These are phyloP conservation scores for Salix dunnii DNA, from an alignment of 345 rosid genomes.

Conservation along the genomic window DNA sequence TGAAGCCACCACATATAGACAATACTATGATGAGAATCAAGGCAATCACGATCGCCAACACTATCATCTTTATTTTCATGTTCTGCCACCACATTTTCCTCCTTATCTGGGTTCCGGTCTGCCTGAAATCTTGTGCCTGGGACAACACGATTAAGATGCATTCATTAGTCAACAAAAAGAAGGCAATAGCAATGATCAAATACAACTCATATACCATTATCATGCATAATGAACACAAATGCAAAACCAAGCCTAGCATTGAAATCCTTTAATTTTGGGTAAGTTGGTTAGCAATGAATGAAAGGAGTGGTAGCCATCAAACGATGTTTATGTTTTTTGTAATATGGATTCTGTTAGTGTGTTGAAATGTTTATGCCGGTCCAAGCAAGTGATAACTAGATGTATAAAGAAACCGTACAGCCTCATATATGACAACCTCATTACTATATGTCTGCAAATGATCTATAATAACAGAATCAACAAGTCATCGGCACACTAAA, in stretches of 20 bases:
- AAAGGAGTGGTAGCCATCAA: background rate
- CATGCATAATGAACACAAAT: background rate
- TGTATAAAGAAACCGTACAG: background rate
- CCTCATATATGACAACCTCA: background rate
- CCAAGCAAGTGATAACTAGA: background rate
- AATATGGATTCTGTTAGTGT: background rate
- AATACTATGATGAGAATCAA: constrained; percentile 58
- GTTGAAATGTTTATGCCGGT: background rate
- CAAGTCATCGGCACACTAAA: background rate
- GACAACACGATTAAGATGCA: background rate
- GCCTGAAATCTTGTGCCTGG: constrained; percentile 78
- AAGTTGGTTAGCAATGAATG: background rate
- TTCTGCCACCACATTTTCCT: constrained; percentile 73
- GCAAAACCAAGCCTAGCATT: background rate
- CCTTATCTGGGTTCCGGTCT: constrained; percentile 60
- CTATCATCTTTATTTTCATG: constrained; percentile 72
- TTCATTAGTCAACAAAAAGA: background rate
- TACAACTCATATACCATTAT: background rate
- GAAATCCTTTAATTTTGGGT: background rate
- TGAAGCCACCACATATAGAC: constrained; percentile 40
- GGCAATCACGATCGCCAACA: constrained; percentile 49
- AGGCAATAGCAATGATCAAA: too few species aligned
- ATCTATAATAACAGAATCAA: too few species aligned
- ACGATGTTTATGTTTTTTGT: background rate
- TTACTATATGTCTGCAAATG: background rate